Percentiles rank a stretch among this genome's conserved stretches.
Conservation (phyloP, 2,329 filamentous ascomycete species). For the Fusarium sp. region DNA sequence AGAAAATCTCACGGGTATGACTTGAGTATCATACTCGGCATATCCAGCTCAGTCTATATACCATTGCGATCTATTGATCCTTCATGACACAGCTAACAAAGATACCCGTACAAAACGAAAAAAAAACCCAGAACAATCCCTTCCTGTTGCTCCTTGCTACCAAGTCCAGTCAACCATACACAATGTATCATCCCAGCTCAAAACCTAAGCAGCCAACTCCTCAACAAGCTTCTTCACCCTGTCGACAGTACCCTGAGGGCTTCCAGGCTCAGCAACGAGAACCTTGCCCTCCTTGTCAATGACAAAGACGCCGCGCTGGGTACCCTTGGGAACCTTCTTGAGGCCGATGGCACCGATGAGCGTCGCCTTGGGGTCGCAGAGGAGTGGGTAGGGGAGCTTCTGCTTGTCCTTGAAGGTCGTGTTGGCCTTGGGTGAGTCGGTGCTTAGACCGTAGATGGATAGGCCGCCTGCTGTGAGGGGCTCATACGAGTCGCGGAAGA, state of each 20-base stretch:
- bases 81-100: not conserved
- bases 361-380: slow-evolving; percentile 78
- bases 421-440: slow-evolving; percentile 89
- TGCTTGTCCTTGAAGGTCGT: slow-evolving; percentile 92
- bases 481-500: slow-evolving; percentile 87
- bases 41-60: not conserved
- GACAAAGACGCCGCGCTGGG: slow-evolving; percentile 85
- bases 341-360: slow-evolving; percentile 89
- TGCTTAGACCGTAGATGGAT: slow-evolving; percentile 87
- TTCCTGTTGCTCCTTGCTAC: not conserved
- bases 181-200: not conserved
- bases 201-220: slow-evolving; percentile 44
- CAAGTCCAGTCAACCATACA: not conserved
- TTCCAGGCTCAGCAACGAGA: slow-evolving; percentile 74
- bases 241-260: slow-evolving; percentile 78
- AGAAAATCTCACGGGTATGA: not conserved
- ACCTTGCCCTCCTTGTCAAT: slow-evolving; percentile 84
- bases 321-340: slow-evolving; percentile 82
- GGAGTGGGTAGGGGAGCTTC: slow-evolving; percentile 83
- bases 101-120: not conserved
- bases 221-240: slow-evolving; percentile 76
- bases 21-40: not conserved
- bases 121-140: not conserved
- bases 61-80: slow-evolving; percentile 15
- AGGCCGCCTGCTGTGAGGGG: slow-evolving; percentile 80